Evolutionary conservation across 805 yeast genomes (phyloP).

Genomic region (Novakomyces olei): DNA sequence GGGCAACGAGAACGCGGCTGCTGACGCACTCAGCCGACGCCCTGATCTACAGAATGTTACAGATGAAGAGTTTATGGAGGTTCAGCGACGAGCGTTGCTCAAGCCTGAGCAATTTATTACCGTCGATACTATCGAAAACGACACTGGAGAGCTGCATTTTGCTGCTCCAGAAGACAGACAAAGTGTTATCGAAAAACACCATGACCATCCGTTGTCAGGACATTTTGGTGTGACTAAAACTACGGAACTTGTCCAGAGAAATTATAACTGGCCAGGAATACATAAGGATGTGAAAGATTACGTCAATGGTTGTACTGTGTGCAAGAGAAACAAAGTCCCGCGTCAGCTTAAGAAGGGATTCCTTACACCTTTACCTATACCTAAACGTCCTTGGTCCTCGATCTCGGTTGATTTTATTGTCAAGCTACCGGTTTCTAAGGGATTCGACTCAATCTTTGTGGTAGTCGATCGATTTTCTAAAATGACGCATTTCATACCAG

Average conservation of each 20-base stretch:
- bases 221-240: constrained; percentile 4
- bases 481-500: not conserved
- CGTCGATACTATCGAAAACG: no score
- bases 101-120: no score
- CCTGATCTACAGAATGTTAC: no score
- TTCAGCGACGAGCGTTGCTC: no score
- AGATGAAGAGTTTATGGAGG: no score
- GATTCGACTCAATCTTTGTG: not conserved
- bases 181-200: no score
- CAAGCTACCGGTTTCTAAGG: not conserved
- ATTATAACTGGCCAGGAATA: constrained; percentile 7
- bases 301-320: constrained; percentile 6
- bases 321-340: constrained; percentile 6
- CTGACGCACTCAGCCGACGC: constrained; percentile 4
- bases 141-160: no score
- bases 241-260: not conserved
- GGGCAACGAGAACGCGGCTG: constrained; percentile 4
- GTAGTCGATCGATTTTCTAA: not conserved
- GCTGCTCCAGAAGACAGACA: no score
- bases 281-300: constrained; percentile 3
- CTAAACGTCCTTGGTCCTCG: constrained; percentile 6
- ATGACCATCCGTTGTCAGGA: constrained; percentile 2
- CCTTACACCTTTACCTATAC: constrained; percentile 7
- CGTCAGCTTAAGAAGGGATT: constrained; percentile 4
- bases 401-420: constrained; percentile 2